Base-by-base conservation (phyloP, 148 eudicot species). In the Rhododendron henanense region DNA sequence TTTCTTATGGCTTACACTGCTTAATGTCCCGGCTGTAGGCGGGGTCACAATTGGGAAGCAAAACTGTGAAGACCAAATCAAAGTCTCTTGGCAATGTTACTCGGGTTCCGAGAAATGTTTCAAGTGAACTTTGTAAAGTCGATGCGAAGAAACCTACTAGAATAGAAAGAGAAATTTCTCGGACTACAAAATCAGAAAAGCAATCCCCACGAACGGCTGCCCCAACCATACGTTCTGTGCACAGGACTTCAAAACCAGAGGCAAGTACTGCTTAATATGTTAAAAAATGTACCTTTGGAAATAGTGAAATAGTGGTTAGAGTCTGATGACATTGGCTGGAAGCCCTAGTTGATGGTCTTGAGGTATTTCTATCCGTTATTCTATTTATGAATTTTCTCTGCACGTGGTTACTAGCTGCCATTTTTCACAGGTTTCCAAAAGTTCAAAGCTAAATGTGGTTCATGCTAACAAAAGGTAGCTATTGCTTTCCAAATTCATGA, bases 381-480 rank as follows among this genome's bases (percentile, higher is more conserved):
- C 75, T 47, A 2, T 23, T 44, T 78, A 1, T 39, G 28, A 7
- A 41, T 75, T 55, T 83, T 33, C 23, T 78, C 61, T 25, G 37
- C 39, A 10, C 69, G 23, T 15, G 50, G 39, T 61, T 65, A 48
- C 35, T 48, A 37, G 78, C 28, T 82, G 85, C 19, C 35, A 18
- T 23, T 71, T 78, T 69, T 85, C n/a, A 19, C 90, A 91, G 93
- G 90, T 78, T 82, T 81, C 89, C 82, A 85, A 41, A 35, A 81
- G 73, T 79, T 85, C 84, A 79, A 87, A 71, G 35, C 50, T 87
- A 53, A 88, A 88, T 85, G 79, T 65, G 39, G 67, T 85, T 78
- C 81, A 47, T 35, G 73, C 50, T 48, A 88, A 79, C 33, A 88
- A 61, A 88, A 91, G 96, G 96, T 93, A 87, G 85, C 7, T 65